Base-by-base conservation (phyloP, 2,329 filamentous ascomycete species). In the Epichloe aotearoae region DNA sequence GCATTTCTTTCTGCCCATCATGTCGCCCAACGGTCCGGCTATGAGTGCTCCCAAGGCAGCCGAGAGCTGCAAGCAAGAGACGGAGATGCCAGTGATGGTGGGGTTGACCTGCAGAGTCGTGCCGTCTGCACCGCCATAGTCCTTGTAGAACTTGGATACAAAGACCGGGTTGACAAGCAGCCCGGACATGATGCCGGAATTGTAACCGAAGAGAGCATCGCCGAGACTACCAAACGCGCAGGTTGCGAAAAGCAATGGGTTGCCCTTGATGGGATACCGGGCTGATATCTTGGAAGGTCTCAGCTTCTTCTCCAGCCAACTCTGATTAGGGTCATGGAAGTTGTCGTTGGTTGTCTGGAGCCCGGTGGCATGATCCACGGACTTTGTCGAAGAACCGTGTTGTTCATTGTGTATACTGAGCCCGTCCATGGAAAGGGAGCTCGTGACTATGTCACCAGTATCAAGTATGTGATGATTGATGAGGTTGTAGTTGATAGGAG, bases 91-190 rank as follows among this genome's bases (percentile, higher is more conserved):
- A 2, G 52, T 53, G 11, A 55, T 52, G 30, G 41, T 47, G 7
- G 53, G 53, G 17, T 55, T 37, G n/a, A 55, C 50, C 20, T 41
- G n/a, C n/a, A 50, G 26, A 20, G 42, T 39, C 5, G 44, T 50
- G 6, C 53, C 53, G 37, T 52, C 45, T 4, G 50, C 50, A n/a
- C 49, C 53, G 38, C 53, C 53, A 30, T 55, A 52, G 50, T 52
- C 49, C 34, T 42, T 42, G 44, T 52, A 55, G 47, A 55, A 55
- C 36, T 30, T 52, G 10, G 51, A 33, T 15, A 55, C 14, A 34
- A 55, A 55, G 15, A 55, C 52, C 11, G 53, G 53, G 43, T 55
- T 55, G 17, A 55, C 53, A 23, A 55, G 47, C 30, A 55, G 43
- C 4, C 52, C 53, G 12, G 53, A 47, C n/a, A 55, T 46, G 17